Percentiles rank a stretch among this genome's conserved stretches.
phyloP scores from a whole-genome alignment of 805 yeast genomes.

The Candida arabinofermentans region DNA sequence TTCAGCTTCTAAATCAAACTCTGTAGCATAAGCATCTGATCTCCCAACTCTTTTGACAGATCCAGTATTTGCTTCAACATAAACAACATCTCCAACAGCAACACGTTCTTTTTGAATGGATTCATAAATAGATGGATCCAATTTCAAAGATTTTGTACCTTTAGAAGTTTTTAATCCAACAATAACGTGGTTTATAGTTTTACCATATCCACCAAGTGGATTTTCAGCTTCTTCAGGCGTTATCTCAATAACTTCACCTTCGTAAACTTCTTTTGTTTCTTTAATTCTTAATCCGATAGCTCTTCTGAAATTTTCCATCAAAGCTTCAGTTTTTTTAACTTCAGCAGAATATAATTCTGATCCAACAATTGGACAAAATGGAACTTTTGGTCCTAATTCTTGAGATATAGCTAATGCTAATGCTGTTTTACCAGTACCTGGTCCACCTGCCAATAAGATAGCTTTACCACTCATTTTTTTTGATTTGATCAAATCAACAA shows the following conservation, averaged over 20 bases:
- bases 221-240: slow-evolving; percentile 82
- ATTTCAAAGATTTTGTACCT: slow-evolving; percentile 93
- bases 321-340: slow-evolving; percentile 90
- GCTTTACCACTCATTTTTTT: slow-evolving; percentile 97
- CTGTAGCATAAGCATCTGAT: slow-evolving; percentile 93
- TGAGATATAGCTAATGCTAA: slow-evolving; percentile 91
- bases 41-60: slow-evolving; percentile 92
- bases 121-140: slow-evolving; percentile 98
- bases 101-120: slow-evolving; percentile 92
- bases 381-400: slow-evolving; percentile 71
- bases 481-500: slow-evolving; percentile 87
- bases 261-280: slow-evolving; percentile 95
- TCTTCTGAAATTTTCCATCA: slow-evolving; percentile 94
- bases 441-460: slow-evolving; percentile 94
- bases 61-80: slow-evolving; percentile 94
- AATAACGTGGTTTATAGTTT: slow-evolving; percentile 66
- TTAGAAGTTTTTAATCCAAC: slow-evolving; percentile 97
- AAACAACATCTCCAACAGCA: slow-evolving; percentile 93
- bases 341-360: slow-evolving; percentile 91
- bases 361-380: slow-evolving; percentile 93
- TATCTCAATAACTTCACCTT: slow-evolving; percentile 97
- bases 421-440: slow-evolving; percentile 98
- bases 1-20: slow-evolving; percentile 97
- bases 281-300: slow-evolving; percentile 93
- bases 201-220: slow-evolving; percentile 88